These are phyloP conservation scores for Lactarius evosmus DNA, from an alignment of 768 basidiomycete genomes.

Conservation along the genomic window DNA sequence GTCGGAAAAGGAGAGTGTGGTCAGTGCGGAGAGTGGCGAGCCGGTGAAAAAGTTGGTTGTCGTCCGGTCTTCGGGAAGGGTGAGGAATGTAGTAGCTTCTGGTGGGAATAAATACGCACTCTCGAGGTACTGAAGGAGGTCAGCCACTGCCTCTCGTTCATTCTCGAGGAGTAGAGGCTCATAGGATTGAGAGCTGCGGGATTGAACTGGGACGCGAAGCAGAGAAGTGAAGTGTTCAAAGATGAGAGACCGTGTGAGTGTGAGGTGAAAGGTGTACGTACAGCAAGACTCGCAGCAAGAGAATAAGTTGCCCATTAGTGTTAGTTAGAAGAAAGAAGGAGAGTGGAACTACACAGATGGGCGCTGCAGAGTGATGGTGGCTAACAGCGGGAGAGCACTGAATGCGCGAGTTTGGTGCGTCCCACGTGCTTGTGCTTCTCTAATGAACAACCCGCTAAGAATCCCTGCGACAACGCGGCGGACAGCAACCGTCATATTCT, in stretches of 20 bases:
- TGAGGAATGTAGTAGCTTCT: not conserved
- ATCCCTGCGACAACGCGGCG: conserved; percentile 25
- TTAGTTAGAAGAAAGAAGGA: not conserved
- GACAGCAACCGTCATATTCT: conserved; percentile 34
- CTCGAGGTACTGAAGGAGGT: conserved; percentile 95
- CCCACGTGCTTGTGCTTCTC: conserved; percentile 17
- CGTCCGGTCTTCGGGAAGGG: conserved; percentile 70
- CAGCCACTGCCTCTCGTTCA: conserved; percentile 97
- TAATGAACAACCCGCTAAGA: conserved; percentile 9
- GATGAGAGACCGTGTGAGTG: conserved; percentile 18
- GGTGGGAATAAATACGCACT: conserved; percentile 52
- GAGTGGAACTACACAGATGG: conserved; percentile 7
- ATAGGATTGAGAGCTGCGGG: conserved; percentile 81
- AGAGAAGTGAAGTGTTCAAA: conserved; percentile 11
- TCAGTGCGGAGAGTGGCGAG: conserved; percentile 86
- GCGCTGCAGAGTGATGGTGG: conserved; percentile 20
- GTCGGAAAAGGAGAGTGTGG: conserved; percentile 96
- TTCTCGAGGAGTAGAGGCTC: conserved; percentile 86
- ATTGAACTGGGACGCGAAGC: conserved; percentile 51
- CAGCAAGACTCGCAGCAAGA: conserved; percentile 87
- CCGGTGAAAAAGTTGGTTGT: conserved; percentile 99
- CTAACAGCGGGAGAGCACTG: conserved; percentile 4
- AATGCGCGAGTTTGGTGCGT: not conserved
- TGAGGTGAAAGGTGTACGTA: conserved; percentile 38
- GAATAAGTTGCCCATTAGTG: conserved; percentile 64